Conservation (phyloP, 208 protist genomes). For the Leishmania major region DNA sequence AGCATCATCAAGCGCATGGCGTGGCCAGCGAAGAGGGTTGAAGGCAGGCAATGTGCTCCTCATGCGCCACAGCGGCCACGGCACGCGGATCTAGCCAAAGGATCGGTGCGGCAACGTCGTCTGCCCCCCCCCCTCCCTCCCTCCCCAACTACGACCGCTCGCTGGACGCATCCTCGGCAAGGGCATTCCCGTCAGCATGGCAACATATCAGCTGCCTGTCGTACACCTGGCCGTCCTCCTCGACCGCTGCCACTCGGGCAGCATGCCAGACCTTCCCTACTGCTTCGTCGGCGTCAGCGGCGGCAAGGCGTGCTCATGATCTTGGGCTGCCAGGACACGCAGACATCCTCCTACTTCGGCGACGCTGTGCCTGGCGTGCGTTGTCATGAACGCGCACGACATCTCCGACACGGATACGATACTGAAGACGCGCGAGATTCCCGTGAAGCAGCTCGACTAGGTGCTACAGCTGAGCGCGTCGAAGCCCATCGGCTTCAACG, state of each 20-base stretch:
- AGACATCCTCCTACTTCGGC: conserved; percentile 63
- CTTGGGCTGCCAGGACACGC: conserved; percentile 62
- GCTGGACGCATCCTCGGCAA: conserved; percentile 33
- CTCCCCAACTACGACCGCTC: too few relatives aligned
- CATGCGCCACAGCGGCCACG: conserved; percentile 86
- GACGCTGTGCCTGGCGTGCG: conserved; percentile 68
- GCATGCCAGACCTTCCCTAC: conserved; percentile 81
- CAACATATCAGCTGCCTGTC: conserved; percentile 8
- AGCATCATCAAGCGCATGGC: conserved; percentile 81
- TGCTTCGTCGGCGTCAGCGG: conserved; percentile 41
- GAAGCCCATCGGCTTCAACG: conserved; percentile 63
- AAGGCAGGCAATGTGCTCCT: conserved; percentile 83
- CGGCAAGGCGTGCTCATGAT: conserved; percentile 71
- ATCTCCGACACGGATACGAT: conserved; percentile 57
- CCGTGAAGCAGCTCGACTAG: conserved; percentile 56
- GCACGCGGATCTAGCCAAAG: conserved; percentile 52
- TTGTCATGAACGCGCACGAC: conserved; percentile 50
- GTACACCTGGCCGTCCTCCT: conserved; percentile 79
- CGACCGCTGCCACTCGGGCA: conserved; percentile 92
- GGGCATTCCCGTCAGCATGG: conserved; percentile 31
- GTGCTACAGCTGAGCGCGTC: conserved; percentile 74
- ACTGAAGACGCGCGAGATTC: conserved; percentile 61
- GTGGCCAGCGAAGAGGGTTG: conserved; percentile 63
- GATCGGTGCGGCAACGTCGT: conserved; percentile 79
- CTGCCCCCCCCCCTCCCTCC: conserved; percentile 22